Evolutionary conservation across 352 stramenopile species (phyloP).

Genomic region (Phytophthora citricola): DNA sequence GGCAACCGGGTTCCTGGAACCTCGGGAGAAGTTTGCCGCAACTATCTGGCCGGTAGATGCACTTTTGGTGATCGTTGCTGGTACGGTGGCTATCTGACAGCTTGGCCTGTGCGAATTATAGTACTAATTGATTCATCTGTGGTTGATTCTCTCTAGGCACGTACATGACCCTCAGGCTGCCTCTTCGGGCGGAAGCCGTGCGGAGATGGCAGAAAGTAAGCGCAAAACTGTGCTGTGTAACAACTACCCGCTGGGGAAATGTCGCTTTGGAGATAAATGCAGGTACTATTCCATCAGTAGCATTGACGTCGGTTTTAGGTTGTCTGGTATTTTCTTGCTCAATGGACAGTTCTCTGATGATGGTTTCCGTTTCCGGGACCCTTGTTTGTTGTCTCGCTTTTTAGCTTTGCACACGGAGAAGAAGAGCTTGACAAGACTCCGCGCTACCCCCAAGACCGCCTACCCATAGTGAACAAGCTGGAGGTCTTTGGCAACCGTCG

Average conservation of each 20-base stretch:
- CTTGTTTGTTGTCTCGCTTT: slow-evolving; percentile 35
- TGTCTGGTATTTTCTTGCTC: slow-evolving; percentile 20
- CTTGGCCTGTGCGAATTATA: slow-evolving; percentile 7
- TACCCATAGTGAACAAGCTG: slow-evolving; percentile 25
- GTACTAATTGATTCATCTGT: slow-evolving; percentile 23
- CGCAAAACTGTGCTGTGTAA: slow-evolving; percentile 84
- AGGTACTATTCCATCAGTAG: slow-evolving; percentile 61
- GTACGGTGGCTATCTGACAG: slow-evolving; percentile 51
- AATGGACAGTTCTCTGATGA: slow-evolving; percentile 43
- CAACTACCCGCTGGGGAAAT: slow-evolving; percentile 76
- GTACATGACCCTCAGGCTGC: slow-evolving; percentile 52
- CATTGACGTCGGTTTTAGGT: slow-evolving; percentile 19
- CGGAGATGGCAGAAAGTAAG: slow-evolving; percentile 53
- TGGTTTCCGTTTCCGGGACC: slow-evolving; percentile 32
- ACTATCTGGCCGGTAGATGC: slow-evolving; percentile 73
- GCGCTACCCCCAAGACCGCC: slow-evolving; percentile 25
- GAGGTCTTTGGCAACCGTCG: slow-evolving; percentile 38
- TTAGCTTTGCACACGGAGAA: slow-evolving; percentile 84
- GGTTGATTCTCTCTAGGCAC: slow-evolving; percentile 48
- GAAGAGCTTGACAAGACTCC: slow-evolving; percentile 60
- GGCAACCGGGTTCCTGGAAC: slow-evolving; percentile 47
- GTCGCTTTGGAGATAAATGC: slow-evolving; percentile 86
- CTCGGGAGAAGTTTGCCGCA: slow-evolving; percentile 76
- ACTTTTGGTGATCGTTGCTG: slow-evolving; percentile 84
- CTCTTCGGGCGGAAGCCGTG: slow-evolving; percentile 16